phyloP scores from a whole-genome alignment of 805 yeast genomes.

The Lipomyces starkeyi region DNA sequence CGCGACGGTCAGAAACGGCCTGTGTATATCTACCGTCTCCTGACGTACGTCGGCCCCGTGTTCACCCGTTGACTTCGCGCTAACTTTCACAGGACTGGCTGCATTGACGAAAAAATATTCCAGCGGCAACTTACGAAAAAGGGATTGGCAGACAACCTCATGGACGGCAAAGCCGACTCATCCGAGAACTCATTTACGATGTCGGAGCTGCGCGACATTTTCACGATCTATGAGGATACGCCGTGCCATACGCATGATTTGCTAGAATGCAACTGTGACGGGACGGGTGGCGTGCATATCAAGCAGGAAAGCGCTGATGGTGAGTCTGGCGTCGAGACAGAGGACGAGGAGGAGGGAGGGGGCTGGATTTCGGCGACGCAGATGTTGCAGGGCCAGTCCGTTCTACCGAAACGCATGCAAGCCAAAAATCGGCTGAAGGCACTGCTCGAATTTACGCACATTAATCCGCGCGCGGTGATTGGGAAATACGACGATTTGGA shows the following conservation, averaged over 20 bases:
- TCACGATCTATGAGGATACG: slow-evolving; percentile 59
- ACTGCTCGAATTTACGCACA: slow-evolving; percentile 66
- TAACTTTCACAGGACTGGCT: slow-evolving; percentile 59
- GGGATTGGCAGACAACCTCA: slow-evolving; percentile 75
- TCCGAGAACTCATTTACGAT: slow-evolving; percentile 65
- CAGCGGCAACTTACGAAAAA: slow-evolving; percentile 89
- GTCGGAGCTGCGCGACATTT: slow-evolving; percentile 74
- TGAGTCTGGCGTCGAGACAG: slow-evolving; percentile 15
- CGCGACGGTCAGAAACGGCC: slow-evolving; percentile 88
- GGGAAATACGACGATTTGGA: slow-evolving; percentile 15
- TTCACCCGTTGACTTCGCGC: not conserved
- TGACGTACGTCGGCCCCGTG: slow-evolving; percentile 53
- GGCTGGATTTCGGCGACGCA: slow-evolving; percentile 68
- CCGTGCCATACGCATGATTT: slow-evolving; percentile 78
- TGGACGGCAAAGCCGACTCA: slow-evolving; percentile 49
- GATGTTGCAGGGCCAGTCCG: slow-evolving; percentile 39
- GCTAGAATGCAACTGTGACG: slow-evolving; percentile 54
- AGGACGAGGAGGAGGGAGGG: slow-evolving; percentile 38
- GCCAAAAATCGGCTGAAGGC: slow-evolving; percentile 60
- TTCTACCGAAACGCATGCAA: slow-evolving; percentile 43
- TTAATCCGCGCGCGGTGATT: slow-evolving; percentile 53
- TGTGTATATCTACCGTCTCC: slow-evolving; percentile 78
- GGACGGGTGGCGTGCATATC: slow-evolving; percentile 45
- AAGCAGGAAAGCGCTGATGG: slow-evolving; percentile 16
- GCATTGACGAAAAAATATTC: slow-evolving; percentile 91